A percentile compares a stretch with the other conserved stretches of the same genome.
These are phyloP conservation scores for Fusarium musae DNA, from an alignment of 2,329 filamentous ascomycete genomes.

Conservation along the genomic window DNA sequence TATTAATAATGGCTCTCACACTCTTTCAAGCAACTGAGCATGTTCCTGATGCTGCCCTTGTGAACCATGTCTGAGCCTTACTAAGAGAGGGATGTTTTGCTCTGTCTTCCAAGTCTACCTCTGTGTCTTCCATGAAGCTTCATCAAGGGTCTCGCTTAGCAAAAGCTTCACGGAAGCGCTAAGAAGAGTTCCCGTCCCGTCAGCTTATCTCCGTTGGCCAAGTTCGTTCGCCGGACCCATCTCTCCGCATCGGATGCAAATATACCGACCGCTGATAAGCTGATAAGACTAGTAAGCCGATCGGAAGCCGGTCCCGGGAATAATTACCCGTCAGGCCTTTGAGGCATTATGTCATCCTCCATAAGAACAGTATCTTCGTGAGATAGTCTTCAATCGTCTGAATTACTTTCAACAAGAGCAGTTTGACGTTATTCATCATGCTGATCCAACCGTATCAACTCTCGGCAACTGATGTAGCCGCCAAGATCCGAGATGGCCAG, in stretches of 20 bases:
- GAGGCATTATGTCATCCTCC: conserved; percentile 9
- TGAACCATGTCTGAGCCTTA: neutral
- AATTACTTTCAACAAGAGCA: fast-evolving
- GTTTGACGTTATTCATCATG: neutral
- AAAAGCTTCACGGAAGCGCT: neutral
- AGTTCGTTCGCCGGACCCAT: neutral
- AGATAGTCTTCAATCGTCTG: neutral
- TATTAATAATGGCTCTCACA: neutral
- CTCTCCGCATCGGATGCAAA: neutral
- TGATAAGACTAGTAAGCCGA: neutral
- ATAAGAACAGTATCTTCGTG: neutral
- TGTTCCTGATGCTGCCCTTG: neutral
- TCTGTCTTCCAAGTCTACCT: no score
- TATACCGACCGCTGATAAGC: neutral
- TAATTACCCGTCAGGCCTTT: neutral
- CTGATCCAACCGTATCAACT: neutral
- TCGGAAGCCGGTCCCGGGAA: neutral
- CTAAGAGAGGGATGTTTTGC: no score
- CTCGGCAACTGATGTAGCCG: neutral
- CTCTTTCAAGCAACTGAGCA: neutral
- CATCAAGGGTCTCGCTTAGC: fast-evolving
- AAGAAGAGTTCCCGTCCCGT: neutral
- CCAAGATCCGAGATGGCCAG: conserved; percentile 1
- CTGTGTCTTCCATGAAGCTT: neutral
- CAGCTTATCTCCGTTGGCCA: neutral